These are phyloP conservation scores for Claviceps sp. DNA, from an alignment of 2,329 filamentous ascomycete genomes.

Conservation along the genomic window DNA sequence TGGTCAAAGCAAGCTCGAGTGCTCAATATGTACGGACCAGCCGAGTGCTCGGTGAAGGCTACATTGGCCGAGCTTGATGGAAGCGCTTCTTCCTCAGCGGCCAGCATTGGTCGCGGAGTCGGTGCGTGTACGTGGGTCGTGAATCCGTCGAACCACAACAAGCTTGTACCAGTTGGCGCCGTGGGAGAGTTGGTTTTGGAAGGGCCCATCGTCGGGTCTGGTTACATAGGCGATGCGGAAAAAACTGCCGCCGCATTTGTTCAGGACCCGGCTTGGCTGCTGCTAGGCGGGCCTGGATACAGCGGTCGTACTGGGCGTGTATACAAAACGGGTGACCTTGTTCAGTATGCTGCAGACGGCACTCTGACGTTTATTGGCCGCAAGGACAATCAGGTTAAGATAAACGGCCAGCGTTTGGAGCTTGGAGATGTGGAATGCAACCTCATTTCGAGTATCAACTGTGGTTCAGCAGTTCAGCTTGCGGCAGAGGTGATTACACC, in stretches of 20 bases:
- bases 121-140: conserved; percentile 13
- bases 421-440: conserved; percentile 6
- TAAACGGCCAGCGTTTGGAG: conserved; percentile 27
- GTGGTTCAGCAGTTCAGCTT: background rate
- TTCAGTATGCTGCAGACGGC: conserved; percentile 19
- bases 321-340: conserved; percentile 14
- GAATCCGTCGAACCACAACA: conserved; percentile 9
- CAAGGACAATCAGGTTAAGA: conserved; percentile 42
- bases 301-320: conserved; percentile 5
- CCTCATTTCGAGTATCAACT: background rate
- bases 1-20: conserved; percentile 11
- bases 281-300: conserved; percentile 12
- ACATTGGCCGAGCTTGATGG: background rate
- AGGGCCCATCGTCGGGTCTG: conserved; percentile 12
- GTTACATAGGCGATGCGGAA: conserved; percentile 11
- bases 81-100: background rate
- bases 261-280: conserved; percentile 14
- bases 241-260: conserved; percentile 11
- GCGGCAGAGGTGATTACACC: conserved; percentile 5
- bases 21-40: conserved; percentile 8
- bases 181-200: conserved; percentile 17
- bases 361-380: conserved; percentile 29
- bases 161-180: conserved; percentile 10
- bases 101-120: conserved; percentile 4
- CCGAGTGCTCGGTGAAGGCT: conserved; percentile 6